Evolutionary conservation across 768 basidiomycete genomes (phyloP), one percentile per base, ranked within the genome.

Genomic region (Paxillus involutus): DNA sequence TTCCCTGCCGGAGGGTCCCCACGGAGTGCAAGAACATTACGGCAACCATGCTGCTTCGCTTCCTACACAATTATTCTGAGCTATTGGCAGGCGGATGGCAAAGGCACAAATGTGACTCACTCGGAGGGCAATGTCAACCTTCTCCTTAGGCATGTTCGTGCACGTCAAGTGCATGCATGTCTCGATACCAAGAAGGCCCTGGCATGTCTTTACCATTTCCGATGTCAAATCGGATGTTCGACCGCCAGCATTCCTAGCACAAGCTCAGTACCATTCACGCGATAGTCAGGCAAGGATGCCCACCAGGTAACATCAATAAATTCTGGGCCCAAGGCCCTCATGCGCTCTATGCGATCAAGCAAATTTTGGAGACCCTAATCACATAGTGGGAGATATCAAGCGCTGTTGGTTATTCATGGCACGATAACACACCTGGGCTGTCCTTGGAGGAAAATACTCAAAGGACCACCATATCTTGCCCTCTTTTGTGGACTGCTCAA

Each of bases 161-260:
- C 97, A 98, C 43, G 96, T 98, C 61, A 99, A 73, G 73, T 99
- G 97, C 93, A 99, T 94, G 75, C 94, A 98, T 29, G 94, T 96
- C 74, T 98, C 94, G 21, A 98, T 80, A 0, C 95, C 97, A 71
- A 98, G 91, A 37, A 91, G 73, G 44, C 89, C 80, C 73, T 98
- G 94, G 68, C 94, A 96, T 40, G 90, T 92, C 73, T 94, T 94
- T 57, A 97, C 92, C 77, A 98, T 85, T 63, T 94, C 91, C 5
- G 91, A 86, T 11, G 95, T 96, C 53, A 98, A 74, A 64, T 97
- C 95, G 41, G 94, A 96, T 35, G 94, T 96, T 56, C 94, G 83
- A 50, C 95, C 95, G 51, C 95, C 95, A 50, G 95, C 95, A 75
- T 96, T 96, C 94, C 94, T 97, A 58, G 11, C 52, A 46, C 44